Base-by-base conservation (phyloP, 768 basidiomycete genomes). In the Rhizopogon vinicolor region DNA sequence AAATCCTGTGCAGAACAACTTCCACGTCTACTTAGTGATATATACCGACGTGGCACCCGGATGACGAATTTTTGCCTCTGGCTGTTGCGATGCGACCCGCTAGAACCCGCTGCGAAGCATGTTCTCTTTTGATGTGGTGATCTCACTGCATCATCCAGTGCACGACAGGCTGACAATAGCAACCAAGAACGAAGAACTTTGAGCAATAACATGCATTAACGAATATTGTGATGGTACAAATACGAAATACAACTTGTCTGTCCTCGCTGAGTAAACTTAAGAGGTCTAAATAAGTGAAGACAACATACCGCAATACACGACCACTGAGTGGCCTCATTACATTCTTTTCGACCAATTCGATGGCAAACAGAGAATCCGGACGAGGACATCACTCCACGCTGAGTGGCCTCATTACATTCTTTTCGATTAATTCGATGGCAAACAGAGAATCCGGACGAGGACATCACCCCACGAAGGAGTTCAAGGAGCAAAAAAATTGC, bases 391-490 rank as follows among this genome's bases (percentile, higher is more conserved):
- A n/a, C n/a, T n/a, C n/a, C n/a, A n/a, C n/a, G n/a, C 22, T 22
- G 22, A 22, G n/a, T 3, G 18, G 4, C 4, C 7, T 22, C 33
- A 9, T 33, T 14, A 7, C 8, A 14, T 6, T 1, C 19, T 31
- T 35, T 13, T 22, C 13, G 7, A 19, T 18, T 33, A 22, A 18
- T 19, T 33, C 18, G 1, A 29, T 33, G 2, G 7, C 45, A 33
- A 35, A 31, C 7, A 1, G 33, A 19, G 7, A 18, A 3, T n/a
- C 44, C 57, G 54, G 54, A 48, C 41, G 18, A 51, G 48, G 25
- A 44, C 3, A 35, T 40, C 5, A 41, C 55, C 39, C 52, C 54
- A n/a, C 57, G 31, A 58, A 58, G 55, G 48, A 55, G 35, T 35
- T 39, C 44, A 39, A 41, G 22, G n/a, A 37, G 18, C 9, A 18